A percentile compares a stretch with the other conserved stretches of the same genome.
These are phyloP conservation scores for Sporobolomyces pararoseus DNA, from an alignment of 768 basidiomycete genomes.

Conservation along the genomic window DNA sequence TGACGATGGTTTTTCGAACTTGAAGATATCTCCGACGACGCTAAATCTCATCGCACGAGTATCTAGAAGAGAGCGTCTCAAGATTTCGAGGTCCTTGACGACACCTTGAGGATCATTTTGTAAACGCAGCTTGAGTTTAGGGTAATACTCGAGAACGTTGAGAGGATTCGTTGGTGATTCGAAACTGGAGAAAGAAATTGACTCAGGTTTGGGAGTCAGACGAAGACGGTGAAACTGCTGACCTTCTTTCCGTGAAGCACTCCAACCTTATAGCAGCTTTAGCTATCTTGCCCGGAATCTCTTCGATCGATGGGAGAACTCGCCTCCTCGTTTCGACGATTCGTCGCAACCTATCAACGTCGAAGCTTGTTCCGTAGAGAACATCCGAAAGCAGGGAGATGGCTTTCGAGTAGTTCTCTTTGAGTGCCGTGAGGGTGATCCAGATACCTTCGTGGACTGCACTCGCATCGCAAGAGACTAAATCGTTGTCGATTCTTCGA, in stretches of 20 bases:
- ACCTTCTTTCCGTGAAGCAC: conserved; percentile 3
- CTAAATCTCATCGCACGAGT: conserved; percentile 80
- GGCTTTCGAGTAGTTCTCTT: conserved; percentile 71
- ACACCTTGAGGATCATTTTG: conserved; percentile 68
- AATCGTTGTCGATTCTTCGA: conserved; percentile 79
- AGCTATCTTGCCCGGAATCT: conserved; percentile 74
- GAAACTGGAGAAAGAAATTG: neutral
- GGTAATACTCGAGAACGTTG: conserved; percentile 71
- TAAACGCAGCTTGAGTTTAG: conserved; percentile 64
- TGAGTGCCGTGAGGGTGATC: conserved; percentile 58
- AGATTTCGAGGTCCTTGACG: conserved; percentile 66
- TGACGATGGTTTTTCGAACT: conserved; percentile 65
- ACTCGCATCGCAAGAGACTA: conserved; percentile 71
- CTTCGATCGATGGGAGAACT: conserved; percentile 79
- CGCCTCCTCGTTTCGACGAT: conserved; percentile 81
- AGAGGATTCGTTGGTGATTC: conserved; percentile 55
- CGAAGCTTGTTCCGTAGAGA: conserved; percentile 70
- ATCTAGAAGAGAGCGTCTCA: conserved; percentile 64
- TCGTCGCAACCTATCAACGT: conserved; percentile 78
- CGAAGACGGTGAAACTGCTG: neutral
- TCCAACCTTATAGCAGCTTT: conserved; percentile 64
- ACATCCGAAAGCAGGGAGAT: conserved; percentile 80
- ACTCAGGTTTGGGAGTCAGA: neutral
- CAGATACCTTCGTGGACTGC: conserved; percentile 62
- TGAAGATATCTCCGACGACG: conserved; percentile 74